These are phyloP conservation scores for Geranium rotundifolium DNA, from an alignment of 345 rosid genomes.

Conservation along the genomic window DNA sequence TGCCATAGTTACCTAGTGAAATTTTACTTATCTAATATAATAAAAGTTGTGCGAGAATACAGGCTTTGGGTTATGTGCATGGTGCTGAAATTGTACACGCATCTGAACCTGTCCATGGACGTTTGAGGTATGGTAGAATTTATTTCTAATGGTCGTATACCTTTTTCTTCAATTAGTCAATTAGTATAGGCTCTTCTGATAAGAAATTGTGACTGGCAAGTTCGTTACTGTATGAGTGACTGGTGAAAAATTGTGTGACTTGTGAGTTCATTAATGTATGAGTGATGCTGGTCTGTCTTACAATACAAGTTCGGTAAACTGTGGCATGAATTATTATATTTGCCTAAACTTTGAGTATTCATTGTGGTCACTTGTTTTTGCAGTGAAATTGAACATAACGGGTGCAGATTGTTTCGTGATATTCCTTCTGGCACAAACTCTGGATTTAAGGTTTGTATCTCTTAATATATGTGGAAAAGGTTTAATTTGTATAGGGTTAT, in stretches of 20 bases:
- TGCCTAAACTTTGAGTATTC: neutral
- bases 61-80: constrained; percentile 91
- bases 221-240: neutral
- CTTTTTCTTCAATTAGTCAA: neutral
- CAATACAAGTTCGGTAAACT: neutral
- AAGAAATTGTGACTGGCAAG: neutral
- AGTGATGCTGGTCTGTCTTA: neutral
- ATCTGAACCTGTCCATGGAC: constrained; percentile 89
- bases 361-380: constrained; percentile 9
- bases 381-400: constrained; percentile 86
- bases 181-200: neutral
- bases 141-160: constrained; percentile 4
- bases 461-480: constrained; percentile 1
- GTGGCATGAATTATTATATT: constrained; percentile 1
- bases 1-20: neutral
- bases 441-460: constrained; percentile 63
- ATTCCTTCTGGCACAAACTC: constrained; percentile 77
- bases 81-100: constrained; percentile 87
- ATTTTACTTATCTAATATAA: neutral
- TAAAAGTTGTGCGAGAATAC: constrained; percentile 11
- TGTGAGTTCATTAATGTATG: neutral
- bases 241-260: neutral
- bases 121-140: constrained; percentile 55
- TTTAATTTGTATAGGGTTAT: constrained; percentile 4
- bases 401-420: constrained; percentile 50